Base-by-base conservation (phyloP, 345 rosid genomes). In the Carallia pectinifolia region DNA sequence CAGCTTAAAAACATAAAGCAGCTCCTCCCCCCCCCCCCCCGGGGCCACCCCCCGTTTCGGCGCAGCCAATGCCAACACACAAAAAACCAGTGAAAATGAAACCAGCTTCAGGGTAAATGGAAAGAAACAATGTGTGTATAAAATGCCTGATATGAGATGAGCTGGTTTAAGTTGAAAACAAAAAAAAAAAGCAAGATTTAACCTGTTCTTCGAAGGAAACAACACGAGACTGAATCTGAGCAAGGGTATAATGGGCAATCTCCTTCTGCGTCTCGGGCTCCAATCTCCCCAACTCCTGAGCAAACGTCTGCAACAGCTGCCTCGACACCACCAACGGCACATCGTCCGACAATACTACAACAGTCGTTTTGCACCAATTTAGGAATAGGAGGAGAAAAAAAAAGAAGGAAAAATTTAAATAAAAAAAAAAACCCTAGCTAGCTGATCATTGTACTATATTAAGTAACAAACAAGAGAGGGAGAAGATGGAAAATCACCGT, bases 171-270 rank as follows among this genome's bases (percentile, higher is more conserved):
- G 30, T 47, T 44, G 10, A 67, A 16, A 2, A 52, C 53, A 34
- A 10, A 1, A 36, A 12, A 37, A 15, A 33, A 56, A 50, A 27
- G 34, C n/a, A 5, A 58, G 36, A 64, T 52, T 61, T 31, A 82
- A 95, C 99, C 96, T 95, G 99, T 79, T 95, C 99, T 74, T 92
- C 99, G 54, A 95, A 95, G 58, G 99, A 95, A 78, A 95, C 97
- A 66, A 92, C 97, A 59, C 99, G 86, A 15, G 96, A 97, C 77
- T 95, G 99, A 86, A 95, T 95, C 86, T 90, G 99, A 36, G 92
- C 80, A 31, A 95, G 97, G 48, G 92, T 90, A 76, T 86, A 87
- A 69, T 87, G 87, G 6, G 97, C 93, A 81, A 90, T 90, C 70
- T 95, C 98, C 86, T 92, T 95, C 60, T 95, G 97, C 19, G 85